Evolutionary conservation across 2,329 filamentous ascomycete genomes (phyloP).

Genomic region (Ampelomyces quisqualis): DNA sequence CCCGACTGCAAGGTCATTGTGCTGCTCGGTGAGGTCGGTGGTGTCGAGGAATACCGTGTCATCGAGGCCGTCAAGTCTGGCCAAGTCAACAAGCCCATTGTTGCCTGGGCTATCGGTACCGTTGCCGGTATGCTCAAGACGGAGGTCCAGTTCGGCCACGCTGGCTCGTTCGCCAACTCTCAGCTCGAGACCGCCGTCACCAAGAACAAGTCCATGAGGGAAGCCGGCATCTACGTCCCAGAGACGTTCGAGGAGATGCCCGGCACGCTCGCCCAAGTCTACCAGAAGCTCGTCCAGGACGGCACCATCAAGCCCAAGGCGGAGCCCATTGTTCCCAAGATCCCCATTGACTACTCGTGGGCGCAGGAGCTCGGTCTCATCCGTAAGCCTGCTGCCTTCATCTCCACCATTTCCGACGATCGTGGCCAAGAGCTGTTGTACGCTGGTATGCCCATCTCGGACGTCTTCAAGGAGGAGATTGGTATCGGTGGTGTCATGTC

Average conservation of each 20-base stretch:
- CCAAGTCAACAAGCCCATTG: constrained; percentile 94
- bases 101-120: constrained; percentile 98
- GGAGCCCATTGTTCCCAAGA: constrained; percentile 95
- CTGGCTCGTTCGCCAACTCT: constrained; percentile 98
- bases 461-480: constrained; percentile 98
- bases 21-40: constrained; percentile 95
- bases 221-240: constrained; percentile 91
- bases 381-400: constrained; percentile 99
- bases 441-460: constrained; percentile 99
- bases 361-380: constrained; percentile 98
- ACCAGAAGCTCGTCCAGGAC: constrained; percentile 81
- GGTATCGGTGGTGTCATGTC: constrained; percentile 99
- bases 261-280: constrained; percentile 71
- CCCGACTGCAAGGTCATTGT: constrained; percentile 97
- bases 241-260: constrained; percentile 97
- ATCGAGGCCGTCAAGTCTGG: constrained; percentile 97
- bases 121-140: constrained; percentile 99
- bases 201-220: constrained; percentile 97
- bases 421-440: constrained; percentile 99
- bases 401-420: constrained; percentile 99
- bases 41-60: constrained; percentile 99
- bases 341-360: constrained; percentile 99
- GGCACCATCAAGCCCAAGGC: constrained; percentile 82
- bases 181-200: constrained; percentile 93
- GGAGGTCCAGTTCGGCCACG: constrained; percentile 98